phyloP scores from a whole-genome alignment of 352 stramenopile species.

The Pythium dissimile region DNA sequence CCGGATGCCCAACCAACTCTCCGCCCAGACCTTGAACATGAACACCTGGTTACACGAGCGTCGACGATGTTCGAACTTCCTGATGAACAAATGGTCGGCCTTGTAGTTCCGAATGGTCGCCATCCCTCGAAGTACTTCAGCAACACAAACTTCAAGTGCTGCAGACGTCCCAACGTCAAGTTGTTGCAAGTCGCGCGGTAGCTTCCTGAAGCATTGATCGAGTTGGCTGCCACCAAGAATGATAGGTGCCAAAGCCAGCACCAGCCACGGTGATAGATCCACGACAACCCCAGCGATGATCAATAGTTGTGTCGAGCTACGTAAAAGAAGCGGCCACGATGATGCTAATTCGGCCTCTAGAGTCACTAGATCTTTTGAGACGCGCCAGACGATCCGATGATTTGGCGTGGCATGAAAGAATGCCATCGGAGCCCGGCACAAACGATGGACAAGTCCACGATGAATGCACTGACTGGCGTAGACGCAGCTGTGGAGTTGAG shows the following conservation, averaged over 20 bases:
- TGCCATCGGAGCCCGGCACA: conserved; percentile 57
- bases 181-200: conserved; percentile 89
- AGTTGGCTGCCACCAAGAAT: conserved; percentile 49
- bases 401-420: conserved; percentile 83
- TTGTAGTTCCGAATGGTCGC: conserved; percentile 88
- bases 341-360: conserved; percentile 56
- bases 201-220: conserved; percentile 91
- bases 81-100: conserved; percentile 41
- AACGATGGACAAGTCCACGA: conserved; percentile 40
- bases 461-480: conserved; percentile 54
- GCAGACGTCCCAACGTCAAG: conserved; percentile 89
- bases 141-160: conserved; percentile 93
- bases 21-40: conserved; percentile 57
- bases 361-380: conserved; percentile 67
- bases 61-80: conserved; percentile 45
- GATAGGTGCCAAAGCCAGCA: conserved; percentile 65
- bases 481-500: conserved; percentile 49
- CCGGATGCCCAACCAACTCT: conserved; percentile 51
- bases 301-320: conserved; percentile 26
- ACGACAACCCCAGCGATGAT: conserved; percentile 23
- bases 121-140: conserved; percentile 92
- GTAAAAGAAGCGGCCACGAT: conserved; percentile 29
- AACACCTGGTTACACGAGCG: conserved; percentile 60
- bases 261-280: conserved; percentile 23
- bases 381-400: conserved; percentile 62